phyloP scores from a whole-genome alignment of 83 land plant genomes.

The Isoetes engelmannii region DNA sequence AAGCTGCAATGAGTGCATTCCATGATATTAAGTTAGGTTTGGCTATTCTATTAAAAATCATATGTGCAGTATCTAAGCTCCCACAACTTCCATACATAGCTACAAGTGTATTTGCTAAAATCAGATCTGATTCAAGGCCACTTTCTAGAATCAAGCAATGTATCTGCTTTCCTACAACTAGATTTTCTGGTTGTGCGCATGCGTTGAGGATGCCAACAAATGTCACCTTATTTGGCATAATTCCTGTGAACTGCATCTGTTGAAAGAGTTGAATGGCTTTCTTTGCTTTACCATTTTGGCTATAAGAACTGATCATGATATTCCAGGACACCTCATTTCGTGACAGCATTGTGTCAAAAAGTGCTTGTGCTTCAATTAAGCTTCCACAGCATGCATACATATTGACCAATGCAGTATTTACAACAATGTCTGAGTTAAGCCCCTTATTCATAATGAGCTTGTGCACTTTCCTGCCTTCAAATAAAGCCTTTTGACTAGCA shows the following conservation, averaged over 20 bases:
- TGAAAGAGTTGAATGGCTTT: no score
- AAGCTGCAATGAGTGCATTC: slow-evolving; percentile 1
- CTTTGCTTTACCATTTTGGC: neutral
- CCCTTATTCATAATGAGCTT: neutral
- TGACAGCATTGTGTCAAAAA: neutral
- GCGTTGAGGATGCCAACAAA: neutral
- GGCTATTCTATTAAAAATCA: neutral
- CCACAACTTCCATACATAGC: neutral
- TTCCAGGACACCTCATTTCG: neutral
- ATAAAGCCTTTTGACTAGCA: slow-evolving; percentile 4
- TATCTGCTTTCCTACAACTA: no score
- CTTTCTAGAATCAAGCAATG: no score
- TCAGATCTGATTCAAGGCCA: neutral
- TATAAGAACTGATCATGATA: neutral
- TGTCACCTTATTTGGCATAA: no score
- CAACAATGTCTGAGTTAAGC: neutral
- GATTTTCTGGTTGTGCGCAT: neutral
- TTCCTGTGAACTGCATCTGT: no score
- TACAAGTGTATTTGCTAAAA: neutral
- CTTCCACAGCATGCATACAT: neutral
- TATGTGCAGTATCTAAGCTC: neutral
- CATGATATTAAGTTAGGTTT: neutral
- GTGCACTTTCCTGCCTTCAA: neutral
- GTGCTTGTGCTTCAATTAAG: neutral
- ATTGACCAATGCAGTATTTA: neutral